A percentile compares a stretch with the other conserved stretches of the same genome.
phyloP scores from a whole-genome alignment of 108 stramenopile genomes.

The Bacterosira constricta region DNA sequence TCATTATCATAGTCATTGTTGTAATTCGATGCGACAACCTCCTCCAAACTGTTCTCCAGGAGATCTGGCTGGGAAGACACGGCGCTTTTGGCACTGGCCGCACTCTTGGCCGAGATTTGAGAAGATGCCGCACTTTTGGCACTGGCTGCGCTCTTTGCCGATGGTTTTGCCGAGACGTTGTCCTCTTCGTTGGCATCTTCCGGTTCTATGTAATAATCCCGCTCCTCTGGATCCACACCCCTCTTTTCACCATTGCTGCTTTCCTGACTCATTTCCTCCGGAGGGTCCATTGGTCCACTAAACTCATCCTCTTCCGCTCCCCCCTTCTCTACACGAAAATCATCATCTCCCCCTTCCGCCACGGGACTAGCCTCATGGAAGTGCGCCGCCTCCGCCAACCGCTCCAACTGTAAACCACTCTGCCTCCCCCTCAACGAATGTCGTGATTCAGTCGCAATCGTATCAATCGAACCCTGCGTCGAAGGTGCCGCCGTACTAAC shows the following conservation, averaged over 20 bases:
- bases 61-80: background rate
- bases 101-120: background rate
- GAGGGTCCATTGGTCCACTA: conserved; percentile 27
- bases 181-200: background rate
- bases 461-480: background rate
- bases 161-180: background rate
- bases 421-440: conserved; percentile 2
- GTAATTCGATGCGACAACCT: conserved; percentile 32
- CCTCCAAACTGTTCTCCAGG: conserved; percentile 47
- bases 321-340: background rate
- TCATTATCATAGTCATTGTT: conserved; percentile 43
- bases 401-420: conserved; percentile 4
- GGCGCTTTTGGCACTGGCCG: background rate
- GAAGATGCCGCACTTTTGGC: background rate
- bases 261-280: conserved; percentile 23
- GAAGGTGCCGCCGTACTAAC: conserved; percentile 32
- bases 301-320: background rate
- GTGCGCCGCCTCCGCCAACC: background rate
- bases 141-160: background rate
- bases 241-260: background rate
- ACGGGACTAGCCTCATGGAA: background rate
- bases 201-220: background rate
- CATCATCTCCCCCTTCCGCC: background rate
- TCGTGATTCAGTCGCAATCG: conserved; percentile 3
- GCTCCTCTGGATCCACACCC: conserved; percentile 39